Percentiles rank a stretch among this genome's conserved stretches.
These are phyloP conservation scores for Boletus subcaerulescens DNA, from an alignment of 768 basidiomycete genomes.

Conservation along the genomic window DNA sequence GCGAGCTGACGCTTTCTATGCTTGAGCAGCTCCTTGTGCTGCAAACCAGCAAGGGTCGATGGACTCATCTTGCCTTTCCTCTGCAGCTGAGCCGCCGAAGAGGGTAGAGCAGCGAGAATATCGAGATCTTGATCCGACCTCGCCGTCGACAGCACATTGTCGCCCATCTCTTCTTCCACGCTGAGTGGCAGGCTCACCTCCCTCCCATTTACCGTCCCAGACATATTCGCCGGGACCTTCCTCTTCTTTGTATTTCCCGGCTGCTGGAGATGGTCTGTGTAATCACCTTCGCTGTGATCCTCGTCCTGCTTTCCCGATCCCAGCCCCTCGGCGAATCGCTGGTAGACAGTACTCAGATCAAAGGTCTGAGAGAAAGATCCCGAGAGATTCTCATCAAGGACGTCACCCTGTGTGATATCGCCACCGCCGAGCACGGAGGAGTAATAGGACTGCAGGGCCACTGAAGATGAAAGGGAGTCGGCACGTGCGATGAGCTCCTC, in stretches of 20 bases:
- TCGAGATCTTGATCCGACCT: slow-evolving; percentile 27
- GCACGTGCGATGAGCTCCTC: slow-evolving; percentile 59
- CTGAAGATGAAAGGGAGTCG: slow-evolving; percentile 54
- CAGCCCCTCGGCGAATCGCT: slow-evolving; percentile 23
- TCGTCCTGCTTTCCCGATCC: slow-evolving; percentile 43
- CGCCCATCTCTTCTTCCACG: slow-evolving; percentile 41
- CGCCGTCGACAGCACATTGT: slow-evolving; percentile 26
- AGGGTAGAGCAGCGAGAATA: slow-evolving; percentile 14
- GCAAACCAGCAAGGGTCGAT: slow-evolving; percentile 65
- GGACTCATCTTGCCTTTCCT: slow-evolving; percentile 49
- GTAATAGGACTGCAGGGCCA: slow-evolving; percentile 64
- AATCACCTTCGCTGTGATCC: slow-evolving; percentile 57
- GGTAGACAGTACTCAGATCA: slow-evolving; percentile 28
- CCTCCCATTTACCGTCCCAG: slow-evolving; percentile 40
- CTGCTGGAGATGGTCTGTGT: slow-evolving; percentile 66
- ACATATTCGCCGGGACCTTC: slow-evolving; percentile 71
- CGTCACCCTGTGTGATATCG: slow-evolving; percentile 36
- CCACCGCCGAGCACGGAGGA: slow-evolving; percentile 50
- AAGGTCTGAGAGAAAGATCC: slow-evolving; percentile 25
- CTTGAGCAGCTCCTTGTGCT: slow-evolving; percentile 73
- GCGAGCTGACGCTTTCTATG: slow-evolving; percentile 68
- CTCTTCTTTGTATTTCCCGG: slow-evolving; percentile 87
- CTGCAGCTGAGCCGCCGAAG: slow-evolving; percentile 18
- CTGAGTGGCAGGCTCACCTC: slow-evolving; percentile 42
- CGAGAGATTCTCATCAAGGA: slow-evolving; percentile 13